Evolutionary conservation across 305 asterid genomes (phyloP), one percentile per base, ranked within the genome.

Genomic region (Fraxinus floribunda): DNA sequence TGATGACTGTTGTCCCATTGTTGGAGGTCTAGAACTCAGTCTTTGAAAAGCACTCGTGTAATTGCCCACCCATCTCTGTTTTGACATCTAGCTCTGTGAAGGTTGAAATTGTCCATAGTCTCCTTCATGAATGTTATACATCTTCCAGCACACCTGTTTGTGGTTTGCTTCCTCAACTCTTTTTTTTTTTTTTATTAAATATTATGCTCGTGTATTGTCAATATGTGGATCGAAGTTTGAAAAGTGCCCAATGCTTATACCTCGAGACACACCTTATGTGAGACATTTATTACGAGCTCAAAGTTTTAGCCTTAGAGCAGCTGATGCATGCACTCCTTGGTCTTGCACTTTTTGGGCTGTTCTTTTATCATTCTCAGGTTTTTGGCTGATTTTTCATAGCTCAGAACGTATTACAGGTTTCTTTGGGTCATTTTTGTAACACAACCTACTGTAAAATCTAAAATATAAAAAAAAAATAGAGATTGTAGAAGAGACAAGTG

Each of bases 151-250:
- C 34, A 46, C 60, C 68, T 18, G 60, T 38, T 71, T 35, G 20
- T 22, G 80, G 78, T 76, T 29, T 76, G 81, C 11, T 79, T 78
- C 80, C 79, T 75, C 74, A 66, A 38, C 60, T 78, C 16, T 44
- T 78, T 34, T 30, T 52, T 80, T 34, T 15, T 11, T 16, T 30
- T 22, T 22, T 22, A 13, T 46, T 30, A 11, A 46, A 6, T 46
- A 41, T 76, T n/a, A 38, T 60, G 76, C 13, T 75, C 13, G 15
- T 75, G 22, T 35, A 49, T 49, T 49, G 2, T 49, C 29, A 72
- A 57, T 34, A 3, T 13, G 34, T 5, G 9, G 75, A 18, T 49
- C 60, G 20, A 13, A 15, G 60, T 49, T 49, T 68, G 32, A 24
- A 26, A 68, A 29, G 36, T 68, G 2, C 18, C 6, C 36, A 26